Conservation (phyloP, 108 stramenopile species). For the Chaetoceros muelleri region DNA sequence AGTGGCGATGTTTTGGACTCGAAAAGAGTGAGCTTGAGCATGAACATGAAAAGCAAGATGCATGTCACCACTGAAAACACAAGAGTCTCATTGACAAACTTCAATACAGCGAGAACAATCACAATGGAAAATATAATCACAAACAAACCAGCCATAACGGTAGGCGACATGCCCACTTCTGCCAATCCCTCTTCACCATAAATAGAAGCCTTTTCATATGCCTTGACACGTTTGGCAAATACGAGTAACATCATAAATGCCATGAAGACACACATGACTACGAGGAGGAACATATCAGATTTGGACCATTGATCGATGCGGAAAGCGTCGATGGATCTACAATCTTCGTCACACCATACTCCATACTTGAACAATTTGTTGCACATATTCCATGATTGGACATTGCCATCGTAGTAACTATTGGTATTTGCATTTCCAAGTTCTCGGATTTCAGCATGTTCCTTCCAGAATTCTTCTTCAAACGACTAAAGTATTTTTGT, state of each 20-base stretch:
- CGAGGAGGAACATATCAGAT: constrained; percentile 70
- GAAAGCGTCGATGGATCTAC: constrained; percentile 63
- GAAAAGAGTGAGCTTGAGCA: constrained; percentile 83
- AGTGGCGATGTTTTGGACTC: constrained; percentile 11
- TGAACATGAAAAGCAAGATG: constrained; percentile 77
- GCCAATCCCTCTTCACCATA: constrained; percentile 60
- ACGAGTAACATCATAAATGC: constrained; percentile 76
- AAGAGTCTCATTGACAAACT: constrained; percentile 80
- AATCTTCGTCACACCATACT: constrained; percentile 74
- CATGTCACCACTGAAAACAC: constrained; percentile 78
- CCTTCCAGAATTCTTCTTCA: constrained; percentile 33
- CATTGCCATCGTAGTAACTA: constrained; percentile 22
- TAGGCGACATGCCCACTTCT: constrained; percentile 34
- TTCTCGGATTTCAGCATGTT: constrained; percentile 10
- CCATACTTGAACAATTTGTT: constrained; percentile 71
- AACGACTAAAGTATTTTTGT: constrained; percentile 17
- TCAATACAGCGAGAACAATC: constrained; percentile 50
- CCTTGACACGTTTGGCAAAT: constrained; percentile 66
- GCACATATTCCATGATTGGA: constrained; percentile 76
- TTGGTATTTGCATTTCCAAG: constrained; percentile 1
- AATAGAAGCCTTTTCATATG: constrained; percentile 36
- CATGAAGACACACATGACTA: constrained; percentile 75
- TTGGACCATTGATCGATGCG: constrained; percentile 70
- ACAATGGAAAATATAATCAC: constrained; percentile 44
- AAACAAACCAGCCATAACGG: constrained; percentile 65